Conservation (phyloP, 2,329 filamentous ascomycete species). For the Blastomyces emzantsi region DNA sequence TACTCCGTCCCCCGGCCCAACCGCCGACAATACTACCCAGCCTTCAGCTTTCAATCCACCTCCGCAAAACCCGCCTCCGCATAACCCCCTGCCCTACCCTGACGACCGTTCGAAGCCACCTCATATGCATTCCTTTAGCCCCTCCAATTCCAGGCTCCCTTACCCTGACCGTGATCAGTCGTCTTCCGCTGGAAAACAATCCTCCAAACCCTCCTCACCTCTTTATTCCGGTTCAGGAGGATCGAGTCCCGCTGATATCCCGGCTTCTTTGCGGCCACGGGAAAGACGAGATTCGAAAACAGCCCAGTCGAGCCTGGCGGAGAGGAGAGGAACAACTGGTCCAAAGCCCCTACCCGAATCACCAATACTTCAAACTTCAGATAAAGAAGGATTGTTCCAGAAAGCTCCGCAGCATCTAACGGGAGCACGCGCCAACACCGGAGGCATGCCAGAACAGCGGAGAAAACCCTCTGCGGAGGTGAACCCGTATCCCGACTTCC, state of each 20-base stretch:
- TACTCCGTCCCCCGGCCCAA: conserved; percentile 48
- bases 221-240: conserved; percentile 24
- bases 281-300: conserved; percentile 45
- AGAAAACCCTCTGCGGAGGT: conserved; percentile 19
- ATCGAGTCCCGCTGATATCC: conserved; percentile 30
- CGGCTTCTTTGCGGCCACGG: conserved; percentile 33
- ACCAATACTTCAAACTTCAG: conserved; percentile 62
- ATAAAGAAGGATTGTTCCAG: conserved; percentile 73
- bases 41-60: conserved; percentile 51
- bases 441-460: conserved; percentile 6
- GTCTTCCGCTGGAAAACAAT: conserved; percentile 18
- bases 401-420: conserved; percentile 42
- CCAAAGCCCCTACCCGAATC: conserved; percentile 79
- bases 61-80: conserved; percentile 51
- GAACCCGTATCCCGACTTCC: conserved; percentile 45
- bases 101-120: conserved; percentile 48
- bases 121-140: conserved; percentile 26
- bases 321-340: conserved; percentile 58
- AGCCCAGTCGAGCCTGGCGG: conserved; percentile 57
- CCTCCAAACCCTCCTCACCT: conserved; percentile 22
- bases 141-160: conserved; percentile 26
- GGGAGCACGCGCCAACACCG: conserved; percentile 28
- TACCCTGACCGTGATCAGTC: conserved; percentile 26
- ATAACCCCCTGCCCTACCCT: conserved; percentile 61
- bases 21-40: conserved; percentile 32